Conservation (phyloP, 176 grass and related monocot genomes). For the Carex parvula region DNA sequence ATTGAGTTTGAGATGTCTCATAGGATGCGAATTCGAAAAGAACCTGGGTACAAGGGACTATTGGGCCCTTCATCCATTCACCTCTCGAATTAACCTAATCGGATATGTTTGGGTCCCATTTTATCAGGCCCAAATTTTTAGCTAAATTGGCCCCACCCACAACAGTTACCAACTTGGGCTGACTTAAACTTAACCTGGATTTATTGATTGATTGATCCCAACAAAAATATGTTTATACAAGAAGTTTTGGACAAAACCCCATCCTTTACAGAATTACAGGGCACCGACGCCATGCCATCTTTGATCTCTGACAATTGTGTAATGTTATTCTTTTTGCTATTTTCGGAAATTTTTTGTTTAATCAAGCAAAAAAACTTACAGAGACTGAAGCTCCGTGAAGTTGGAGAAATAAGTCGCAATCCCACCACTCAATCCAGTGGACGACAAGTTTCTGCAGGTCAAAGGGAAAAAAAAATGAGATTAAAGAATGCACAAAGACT, state of each 20-base stretch:
- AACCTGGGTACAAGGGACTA: neutral
- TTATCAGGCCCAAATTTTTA: neutral
- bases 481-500: no score
- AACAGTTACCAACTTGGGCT: no score
- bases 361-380: constrained; percentile 30
- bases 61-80: neutral
- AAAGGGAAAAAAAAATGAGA: neutral
- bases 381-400: constrained; percentile 31
- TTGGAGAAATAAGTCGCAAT: constrained; percentile 31
- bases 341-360: neutral
- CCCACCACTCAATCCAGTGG: constrained; percentile 30
- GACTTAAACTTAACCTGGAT: no score
- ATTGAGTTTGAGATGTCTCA: no score
- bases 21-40: no score
- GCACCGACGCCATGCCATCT: no score
- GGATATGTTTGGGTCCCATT: neutral
- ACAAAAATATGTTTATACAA: no score
- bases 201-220: neutral
- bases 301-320: no score
- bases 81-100: neutral
- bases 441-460: constrained; percentile 43
- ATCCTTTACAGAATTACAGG: no score
- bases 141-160: neutral
- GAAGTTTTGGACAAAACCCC: no score
- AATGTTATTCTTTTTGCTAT: neutral